These are phyloP conservation scores for Colletotrichum viniferum DNA, from an alignment of 2,329 filamentous ascomycete species.

Conservation along the genomic window DNA sequence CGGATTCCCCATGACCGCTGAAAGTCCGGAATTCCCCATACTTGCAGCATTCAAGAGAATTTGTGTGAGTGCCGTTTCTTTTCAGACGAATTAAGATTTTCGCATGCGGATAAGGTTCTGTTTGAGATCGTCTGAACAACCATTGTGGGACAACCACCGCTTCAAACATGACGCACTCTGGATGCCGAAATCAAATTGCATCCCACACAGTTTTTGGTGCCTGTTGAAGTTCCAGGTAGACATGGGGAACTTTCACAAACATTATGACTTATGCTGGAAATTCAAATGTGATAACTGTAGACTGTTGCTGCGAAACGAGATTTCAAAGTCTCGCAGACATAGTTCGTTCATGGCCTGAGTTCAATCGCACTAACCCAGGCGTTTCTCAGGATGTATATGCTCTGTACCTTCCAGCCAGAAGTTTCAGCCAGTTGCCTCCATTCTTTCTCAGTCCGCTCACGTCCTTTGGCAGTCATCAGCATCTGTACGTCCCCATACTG, in stretches of 20 bases:
- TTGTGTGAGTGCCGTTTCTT: neutral
- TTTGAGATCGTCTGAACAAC: neutral
- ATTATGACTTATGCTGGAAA: neutral
- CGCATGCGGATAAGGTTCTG: neutral
- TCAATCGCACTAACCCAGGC: conserved; percentile 28
- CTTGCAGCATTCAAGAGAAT: neutral
- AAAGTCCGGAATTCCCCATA: neutral
- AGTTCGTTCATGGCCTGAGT: neutral
- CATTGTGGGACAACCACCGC: neutral
- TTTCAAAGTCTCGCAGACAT: neutral
- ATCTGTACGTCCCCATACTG: conserved; percentile 46
- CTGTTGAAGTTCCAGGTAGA: neutral
- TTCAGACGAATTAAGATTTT: neutral
- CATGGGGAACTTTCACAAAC: neutral
- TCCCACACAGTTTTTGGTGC: neutral
- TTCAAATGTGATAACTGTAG: neutral
- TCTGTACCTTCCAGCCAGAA: conserved; percentile 32
- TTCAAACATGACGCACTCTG: neutral
- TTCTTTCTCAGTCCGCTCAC: conserved; percentile 33
- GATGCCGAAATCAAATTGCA: neutral
- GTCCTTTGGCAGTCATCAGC: conserved; percentile 38
- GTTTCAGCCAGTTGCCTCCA: conserved; percentile 32
- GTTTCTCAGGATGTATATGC: conserved; percentile 23
- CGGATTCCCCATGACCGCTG: neutral
- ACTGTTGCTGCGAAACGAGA: neutral